Conservation (phyloP, 192 early-diverging fungal genomes). For the Umbelopsis vinacea region DNA sequence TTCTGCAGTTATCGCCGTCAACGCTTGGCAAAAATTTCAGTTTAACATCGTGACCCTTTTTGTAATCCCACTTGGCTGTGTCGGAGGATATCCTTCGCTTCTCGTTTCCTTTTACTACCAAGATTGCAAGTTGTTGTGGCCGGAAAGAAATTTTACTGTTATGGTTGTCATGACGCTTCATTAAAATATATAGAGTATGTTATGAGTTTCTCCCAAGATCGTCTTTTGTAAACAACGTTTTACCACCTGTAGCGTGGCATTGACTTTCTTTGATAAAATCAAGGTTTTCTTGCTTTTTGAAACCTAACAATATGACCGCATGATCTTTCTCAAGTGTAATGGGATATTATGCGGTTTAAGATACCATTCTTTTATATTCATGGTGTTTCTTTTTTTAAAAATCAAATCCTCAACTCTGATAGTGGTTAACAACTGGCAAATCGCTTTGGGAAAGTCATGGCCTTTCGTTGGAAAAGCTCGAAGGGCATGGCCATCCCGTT, state of each 20-base stretch:
- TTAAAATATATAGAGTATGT: background rate
- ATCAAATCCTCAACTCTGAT: background rate
- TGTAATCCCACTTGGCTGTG: background rate
- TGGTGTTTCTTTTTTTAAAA: background rate
- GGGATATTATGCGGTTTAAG: constrained; percentile 21
- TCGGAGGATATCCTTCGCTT: background rate
- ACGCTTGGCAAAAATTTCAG: no score
- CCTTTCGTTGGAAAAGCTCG: constrained; percentile 10
- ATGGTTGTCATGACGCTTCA: background rate
- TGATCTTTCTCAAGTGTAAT: background rate
- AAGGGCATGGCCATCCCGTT: background rate
- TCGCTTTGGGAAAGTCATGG: background rate
- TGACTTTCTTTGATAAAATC: background rate
- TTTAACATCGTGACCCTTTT: no score
- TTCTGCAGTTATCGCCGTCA: no score
- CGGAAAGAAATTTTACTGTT: background rate
- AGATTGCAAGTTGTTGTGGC: no score
- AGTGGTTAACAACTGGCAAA: background rate
- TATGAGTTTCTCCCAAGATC: background rate
- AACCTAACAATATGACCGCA: constrained; percentile 7
- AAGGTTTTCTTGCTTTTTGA: background rate
- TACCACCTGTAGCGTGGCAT: background rate
- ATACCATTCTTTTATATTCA: background rate
- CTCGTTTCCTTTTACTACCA: background rate
- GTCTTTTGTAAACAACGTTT: background rate